These are phyloP conservation scores for Fusarium nanum DNA, from an alignment of 2,329 filamentous ascomycete genomes.

Conservation along the genomic window DNA sequence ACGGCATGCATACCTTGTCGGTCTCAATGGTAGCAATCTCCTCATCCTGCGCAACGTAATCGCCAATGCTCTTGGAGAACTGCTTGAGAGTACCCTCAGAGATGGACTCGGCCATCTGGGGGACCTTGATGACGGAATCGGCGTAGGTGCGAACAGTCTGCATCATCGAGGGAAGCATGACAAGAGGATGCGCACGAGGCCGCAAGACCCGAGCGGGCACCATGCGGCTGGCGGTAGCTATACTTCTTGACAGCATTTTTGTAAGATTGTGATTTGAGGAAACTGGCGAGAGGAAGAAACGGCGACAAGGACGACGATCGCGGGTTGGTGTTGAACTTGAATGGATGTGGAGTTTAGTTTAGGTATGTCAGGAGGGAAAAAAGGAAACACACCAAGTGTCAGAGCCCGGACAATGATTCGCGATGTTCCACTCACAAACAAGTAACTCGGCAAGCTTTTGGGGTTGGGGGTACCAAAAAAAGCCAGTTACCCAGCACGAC, in stretches of 20 bases:
- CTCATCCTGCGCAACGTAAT: slow-evolving; percentile 94
- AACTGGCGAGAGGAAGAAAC: background rate
- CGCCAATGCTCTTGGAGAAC: slow-evolving; percentile 91
- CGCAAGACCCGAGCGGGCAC: slow-evolving; percentile 57
- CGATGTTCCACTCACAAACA: slow-evolving; percentile 34
- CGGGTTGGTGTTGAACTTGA: slow-evolving; percentile 7
- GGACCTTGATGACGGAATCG: slow-evolving; percentile 90
- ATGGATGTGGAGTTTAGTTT: slow-evolving; percentile 19
- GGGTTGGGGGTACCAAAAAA: slow-evolving; percentile 10
- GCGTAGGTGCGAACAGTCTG: slow-evolving; percentile 73
- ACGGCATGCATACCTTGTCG: slow-evolving; percentile 78
- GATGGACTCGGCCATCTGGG: slow-evolving; percentile 98
- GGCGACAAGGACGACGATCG: slow-evolving; percentile 9
- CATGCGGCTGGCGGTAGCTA: slow-evolving; percentile 58
- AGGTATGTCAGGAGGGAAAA: slow-evolving; percentile 39
- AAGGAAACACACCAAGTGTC: slow-evolving; percentile 23
- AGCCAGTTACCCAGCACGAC: slow-evolving; percentile 15
- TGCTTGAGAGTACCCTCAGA: slow-evolving; percentile 97
- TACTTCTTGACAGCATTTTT: slow-evolving; percentile 58
- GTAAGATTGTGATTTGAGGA: slow-evolving; percentile 21
- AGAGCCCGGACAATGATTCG: slow-evolving; percentile 41
- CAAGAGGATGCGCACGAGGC: slow-evolving; percentile 46
- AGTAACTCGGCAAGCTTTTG: slow-evolving; percentile 30
- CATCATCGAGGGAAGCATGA: slow-evolving; percentile 63
- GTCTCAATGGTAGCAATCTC: slow-evolving; percentile 99